Percentiles rank a stretch among this genome's conserved stretches.
Conservation (phyloP, 768 basidiomycete species). For the Neoboletus subvelutipes region DNA sequence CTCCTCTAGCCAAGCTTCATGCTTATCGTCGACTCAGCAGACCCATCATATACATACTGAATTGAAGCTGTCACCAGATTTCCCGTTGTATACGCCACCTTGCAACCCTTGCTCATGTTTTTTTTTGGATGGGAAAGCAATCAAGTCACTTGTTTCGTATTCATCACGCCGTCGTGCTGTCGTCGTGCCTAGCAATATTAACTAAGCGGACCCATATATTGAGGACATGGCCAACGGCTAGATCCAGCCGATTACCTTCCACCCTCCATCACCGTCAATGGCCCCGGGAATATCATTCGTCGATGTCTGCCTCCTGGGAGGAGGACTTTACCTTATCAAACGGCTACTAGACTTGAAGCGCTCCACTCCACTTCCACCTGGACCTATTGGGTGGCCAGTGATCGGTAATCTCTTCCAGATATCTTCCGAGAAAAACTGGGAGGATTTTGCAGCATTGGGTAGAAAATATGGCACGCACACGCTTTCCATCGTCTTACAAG, state of each 20-base stretch:
- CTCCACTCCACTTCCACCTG: constrained; percentile 16
- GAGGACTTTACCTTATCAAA: constrained; percentile 11
- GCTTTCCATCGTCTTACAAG: neutral
- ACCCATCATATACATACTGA: neutral
- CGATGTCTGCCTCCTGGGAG: constrained; percentile 17
- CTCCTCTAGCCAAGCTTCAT: neutral
- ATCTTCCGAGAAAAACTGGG: constrained; percentile 50
- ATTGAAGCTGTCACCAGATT: neutral
- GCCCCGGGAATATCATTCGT: neutral
- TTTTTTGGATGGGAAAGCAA: too few species aligned
- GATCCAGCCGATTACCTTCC: too few species aligned
- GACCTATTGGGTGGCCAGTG: constrained; percentile 35
- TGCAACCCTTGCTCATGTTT: too few species aligned
- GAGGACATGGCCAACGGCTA: too few species aligned
- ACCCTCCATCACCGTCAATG: neutral
- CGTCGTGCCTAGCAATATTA: neutral
- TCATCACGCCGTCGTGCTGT: too few species aligned
- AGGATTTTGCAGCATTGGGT: constrained; percentile 53
- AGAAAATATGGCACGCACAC: constrained; percentile 46
- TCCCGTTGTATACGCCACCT: too few species aligned
- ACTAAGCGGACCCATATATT: neutral
- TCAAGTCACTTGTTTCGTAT: too few species aligned
- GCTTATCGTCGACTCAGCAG: too few species aligned
- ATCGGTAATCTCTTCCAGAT: constrained; percentile 56
- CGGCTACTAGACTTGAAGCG: neutral